Evolutionary conservation across 2,329 filamentous ascomycete genomes (phyloP), one percentile per base, ranked within the genome.

Genomic region (Thermochaetoides dissita): DNA sequence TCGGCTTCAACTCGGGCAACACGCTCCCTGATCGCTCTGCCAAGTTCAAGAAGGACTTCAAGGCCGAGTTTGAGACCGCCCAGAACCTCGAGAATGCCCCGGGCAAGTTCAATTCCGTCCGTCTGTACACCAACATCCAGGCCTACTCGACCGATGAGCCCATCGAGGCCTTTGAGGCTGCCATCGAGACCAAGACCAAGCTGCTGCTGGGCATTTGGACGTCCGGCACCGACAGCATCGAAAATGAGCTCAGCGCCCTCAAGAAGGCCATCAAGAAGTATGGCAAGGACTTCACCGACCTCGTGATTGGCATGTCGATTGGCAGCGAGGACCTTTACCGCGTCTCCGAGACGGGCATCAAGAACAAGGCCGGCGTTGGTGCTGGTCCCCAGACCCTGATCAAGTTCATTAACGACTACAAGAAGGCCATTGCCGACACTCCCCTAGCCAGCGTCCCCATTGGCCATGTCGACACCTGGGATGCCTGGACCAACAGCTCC

Each of bases 111-210:
- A 72, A 68, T 53, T 64, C 71, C 44, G 69, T 76, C 50, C 73
- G 77, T 40, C 65, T 81, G 30, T 81, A 84, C 68, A 83, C 80
- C 57, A 78, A 74, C 66, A 74, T 79, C 57, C 71, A 75, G 59
- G 70, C 69, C 55, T 65, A 74, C 61, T 66, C 79, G 56, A 72
- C 84, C 66, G 81, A 89, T 61, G 82, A 91, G 62, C 87, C 86
- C 40, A 68, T 94, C 56, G 67, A 85, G 66, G 87, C 87, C 35
- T 75, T 89, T 63, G 83, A 85, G 63, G 79, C 79, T 32, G 78
- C 79, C 53, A 65, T 79, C 37, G 63, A 67, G 45, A 76, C 74
- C 47, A 65, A 76, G 36, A 76, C 73, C 11, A 62, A 70, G 49
- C 62, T 83, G 36, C 72, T 82, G 32, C 74, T 79, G 40, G 78